Percentiles rank a stretch among this genome's conserved stretches.
Evolutionary conservation across 257 asterid species (phyloP).

Genomic region (Osmanthus fragrans): DNA sequence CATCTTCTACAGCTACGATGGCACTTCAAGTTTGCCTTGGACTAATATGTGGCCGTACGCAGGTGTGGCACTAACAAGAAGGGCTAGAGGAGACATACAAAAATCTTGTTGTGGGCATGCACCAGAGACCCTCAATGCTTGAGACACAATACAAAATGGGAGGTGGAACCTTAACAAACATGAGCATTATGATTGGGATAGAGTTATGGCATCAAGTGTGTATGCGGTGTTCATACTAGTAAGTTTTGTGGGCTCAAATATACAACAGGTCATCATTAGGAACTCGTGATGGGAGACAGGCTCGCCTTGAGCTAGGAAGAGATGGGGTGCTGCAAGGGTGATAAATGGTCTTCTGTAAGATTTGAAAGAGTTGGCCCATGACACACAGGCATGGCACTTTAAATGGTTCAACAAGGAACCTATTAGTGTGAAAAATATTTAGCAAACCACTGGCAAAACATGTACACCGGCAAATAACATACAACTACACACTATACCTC

Average conservation of each 20-base stretch:
- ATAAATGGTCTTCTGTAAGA: background rate
- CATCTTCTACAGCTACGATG: too few species aligned
- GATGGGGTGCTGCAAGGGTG: background rate
- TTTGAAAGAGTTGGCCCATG: background rate
- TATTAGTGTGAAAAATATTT: background rate
- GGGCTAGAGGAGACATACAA: background rate
- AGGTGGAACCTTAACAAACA: background rate
- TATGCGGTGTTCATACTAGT: too few species aligned
- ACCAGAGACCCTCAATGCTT: background rate
- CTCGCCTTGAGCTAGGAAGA: background rate
- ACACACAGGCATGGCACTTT: too few species aligned
- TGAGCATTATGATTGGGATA: background rate
- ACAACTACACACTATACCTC: background rate
- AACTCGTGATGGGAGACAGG: background rate
- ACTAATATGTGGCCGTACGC: background rate
- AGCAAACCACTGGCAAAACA: background rate
- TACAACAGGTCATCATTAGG: background rate
- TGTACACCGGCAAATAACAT: background rate
- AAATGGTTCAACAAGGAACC: background rate
- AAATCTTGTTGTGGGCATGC: background rate
- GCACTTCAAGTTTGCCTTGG: background rate
- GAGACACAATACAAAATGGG: background rate
- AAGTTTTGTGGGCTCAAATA: background rate
- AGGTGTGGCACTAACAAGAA: background rate
- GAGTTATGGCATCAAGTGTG: background rate